These are phyloP conservation scores for Ceratocystis variospora DNA, from an alignment of 2,329 filamentous ascomycete genomes.

Conservation along the genomic window DNA sequence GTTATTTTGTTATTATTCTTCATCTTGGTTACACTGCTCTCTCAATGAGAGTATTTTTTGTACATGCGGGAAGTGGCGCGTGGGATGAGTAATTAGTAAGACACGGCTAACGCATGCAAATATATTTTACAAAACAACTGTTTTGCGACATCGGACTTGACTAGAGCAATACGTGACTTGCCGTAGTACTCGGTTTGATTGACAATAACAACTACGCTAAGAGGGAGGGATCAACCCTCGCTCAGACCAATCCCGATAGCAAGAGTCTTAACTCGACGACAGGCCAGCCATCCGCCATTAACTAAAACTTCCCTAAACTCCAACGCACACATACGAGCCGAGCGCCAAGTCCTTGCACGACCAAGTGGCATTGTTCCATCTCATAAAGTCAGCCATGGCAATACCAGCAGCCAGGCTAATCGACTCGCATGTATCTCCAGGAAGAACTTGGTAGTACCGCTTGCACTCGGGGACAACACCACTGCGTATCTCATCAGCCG, in stretches of 20 bases:
- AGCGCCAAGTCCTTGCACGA: slow-evolving; percentile 8
- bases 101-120: not conserved
- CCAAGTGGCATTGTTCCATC: slow-evolving; percentile 10
- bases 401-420: not conserved
- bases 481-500: slow-evolving; percentile 4
- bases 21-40: not conserved
- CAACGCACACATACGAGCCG: slow-evolving; percentile 13
- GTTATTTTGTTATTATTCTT: not conserved
- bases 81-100: not conserved
- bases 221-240: not conserved
- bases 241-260: not conserved
- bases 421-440: slow-evolving; percentile 7
- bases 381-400: not conserved
- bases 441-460: slow-evolving; percentile 5
- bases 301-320: not conserved
- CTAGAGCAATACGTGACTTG: not conserved
- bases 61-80: not conserved
- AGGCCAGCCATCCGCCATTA: not conserved
- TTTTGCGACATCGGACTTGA: not conserved
- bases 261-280: not conserved
- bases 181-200: not conserved
- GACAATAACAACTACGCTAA: not conserved
- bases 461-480: slow-evolving; percentile 7
- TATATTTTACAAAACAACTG: not conserved
- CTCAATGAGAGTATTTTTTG: not conserved